These are phyloP conservation scores for Pseudogymnoascus sp. DNA, from an alignment of 2,329 filamentous ascomycete genomes.

Conservation along the genomic window DNA sequence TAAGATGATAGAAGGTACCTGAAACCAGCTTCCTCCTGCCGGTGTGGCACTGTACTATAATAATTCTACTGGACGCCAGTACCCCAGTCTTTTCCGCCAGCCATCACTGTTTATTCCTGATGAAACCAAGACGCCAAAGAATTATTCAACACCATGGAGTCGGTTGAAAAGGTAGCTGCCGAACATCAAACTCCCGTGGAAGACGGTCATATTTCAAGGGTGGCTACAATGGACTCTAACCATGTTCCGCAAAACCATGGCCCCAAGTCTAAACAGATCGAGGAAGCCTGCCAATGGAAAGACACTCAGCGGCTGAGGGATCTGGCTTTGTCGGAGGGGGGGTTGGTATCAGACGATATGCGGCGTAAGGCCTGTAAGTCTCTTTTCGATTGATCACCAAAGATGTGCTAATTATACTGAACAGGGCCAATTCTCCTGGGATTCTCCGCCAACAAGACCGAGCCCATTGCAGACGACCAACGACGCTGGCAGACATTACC, in stretches of 20 bases:
- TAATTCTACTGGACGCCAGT: conserved; percentile 1
- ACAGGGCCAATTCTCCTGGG: conserved; percentile 57
- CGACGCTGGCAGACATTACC: conserved; percentile 44
- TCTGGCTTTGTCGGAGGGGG: conserved; percentile 56
- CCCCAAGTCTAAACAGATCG: background rate
- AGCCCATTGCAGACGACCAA: conserved; percentile 18
- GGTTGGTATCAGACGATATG: conserved; percentile 57
- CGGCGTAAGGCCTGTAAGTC: conserved; percentile 70
- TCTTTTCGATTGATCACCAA: conserved; percentile 11
- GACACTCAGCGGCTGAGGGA: conserved; percentile 48
- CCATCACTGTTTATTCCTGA: background rate
- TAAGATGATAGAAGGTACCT: background rate
- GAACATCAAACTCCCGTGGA: conserved; percentile 15
- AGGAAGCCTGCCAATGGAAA: conserved; percentile 49
- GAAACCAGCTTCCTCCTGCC: background rate
- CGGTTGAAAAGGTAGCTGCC: background rate
- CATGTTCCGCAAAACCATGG: background rate
- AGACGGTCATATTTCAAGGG: conserved; percentile 38
- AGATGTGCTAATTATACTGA: conserved; percentile 15
- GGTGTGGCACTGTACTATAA: background rate
- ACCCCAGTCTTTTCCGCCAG: background rate
- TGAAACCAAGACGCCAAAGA: background rate
- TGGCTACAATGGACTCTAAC: background rate
- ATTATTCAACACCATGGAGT: conserved; percentile 4
- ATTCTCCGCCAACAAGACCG: conserved; percentile 17